Percentiles rank a stretch among this genome's conserved stretches.
phyloP scores from a whole-genome alignment of 2,329 filamentous ascomycete species.

The Pseudohalonectria lignicola region DNA sequence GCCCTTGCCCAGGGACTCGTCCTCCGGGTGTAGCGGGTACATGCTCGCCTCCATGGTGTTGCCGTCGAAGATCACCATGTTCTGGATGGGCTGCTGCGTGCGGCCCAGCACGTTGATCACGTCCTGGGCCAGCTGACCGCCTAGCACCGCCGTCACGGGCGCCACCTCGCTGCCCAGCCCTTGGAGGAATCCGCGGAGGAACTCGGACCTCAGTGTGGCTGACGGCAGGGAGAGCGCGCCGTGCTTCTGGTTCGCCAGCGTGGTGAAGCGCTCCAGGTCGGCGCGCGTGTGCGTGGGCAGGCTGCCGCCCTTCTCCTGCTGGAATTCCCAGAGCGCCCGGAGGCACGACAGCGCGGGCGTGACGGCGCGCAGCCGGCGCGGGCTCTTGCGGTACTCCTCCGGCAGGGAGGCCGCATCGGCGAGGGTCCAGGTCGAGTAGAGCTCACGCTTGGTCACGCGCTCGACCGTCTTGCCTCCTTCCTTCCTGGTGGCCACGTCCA shows the following conservation, averaged over 20 bases:
- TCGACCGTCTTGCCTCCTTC: conserved; percentile 65
- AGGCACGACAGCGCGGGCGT: conserved; percentile 76
- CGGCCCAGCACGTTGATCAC: conserved; percentile 92
- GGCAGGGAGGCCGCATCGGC: conserved; percentile 64
- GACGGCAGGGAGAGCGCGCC: conserved; percentile 59
- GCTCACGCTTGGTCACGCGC: conserved; percentile 81
- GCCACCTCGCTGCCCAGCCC: conserved; percentile 77
- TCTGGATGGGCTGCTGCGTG: conserved; percentile 90
- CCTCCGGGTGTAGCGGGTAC: conserved; percentile 69
- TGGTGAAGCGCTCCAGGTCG: conserved; percentile 68
- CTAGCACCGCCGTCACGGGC: conserved; percentile 79
- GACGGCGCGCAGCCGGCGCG: conserved; percentile 63
- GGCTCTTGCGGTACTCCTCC: conserved; percentile 56
- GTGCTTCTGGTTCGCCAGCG: conserved; percentile 67
- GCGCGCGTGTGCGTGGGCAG: conserved; percentile 33
- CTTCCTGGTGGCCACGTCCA: conserved; percentile 59
- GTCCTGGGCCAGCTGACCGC: conserved; percentile 86
- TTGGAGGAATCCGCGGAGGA: conserved; percentile 75
- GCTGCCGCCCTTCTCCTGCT: conserved; percentile 44
- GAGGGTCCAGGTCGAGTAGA: conserved; percentile 81
- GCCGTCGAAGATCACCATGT: conserved; percentile 85
- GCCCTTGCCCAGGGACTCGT: conserved; percentile 39
- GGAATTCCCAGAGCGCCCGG: conserved; percentile 83
- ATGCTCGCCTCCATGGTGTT: conserved; percentile 67
- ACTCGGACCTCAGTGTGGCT: conserved; percentile 57